Evolutionary conservation across 1,284 basidiomycete genomes (phyloP), one percentile per base, ranked within the genome.

Genomic region (Amylostereum areolatum): DNA sequence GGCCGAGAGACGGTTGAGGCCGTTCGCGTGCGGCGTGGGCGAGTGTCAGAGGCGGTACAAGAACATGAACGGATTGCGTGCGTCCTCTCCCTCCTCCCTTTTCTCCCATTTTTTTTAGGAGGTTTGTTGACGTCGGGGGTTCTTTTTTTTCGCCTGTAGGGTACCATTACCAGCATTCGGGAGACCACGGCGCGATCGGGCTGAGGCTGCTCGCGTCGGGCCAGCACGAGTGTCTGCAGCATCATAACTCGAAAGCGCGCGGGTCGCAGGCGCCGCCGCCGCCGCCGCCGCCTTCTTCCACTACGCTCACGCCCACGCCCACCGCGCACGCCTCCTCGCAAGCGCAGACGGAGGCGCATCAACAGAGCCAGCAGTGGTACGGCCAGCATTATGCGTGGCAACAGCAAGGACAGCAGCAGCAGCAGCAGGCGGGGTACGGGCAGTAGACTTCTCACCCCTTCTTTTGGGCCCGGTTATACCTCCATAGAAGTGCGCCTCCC

Each of bases 121-220:
- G n/a, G n/a, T n/a, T n/a, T 49, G n/a, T 48, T 54, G 29, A 54
- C 29, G 29, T 33, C 29, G 29, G 30, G 39, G n/a, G n/a, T n/a
- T n/a, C n/a, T n/a, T n/a, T n/a, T n/a, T n/a, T n/a, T 32, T 41
- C 32, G 37, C 33, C 33, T 25, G n/a, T 52, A 68, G 71, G 89
- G 62, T 98, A 99, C 60, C 95, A 99, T 69, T 98, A 97, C 67
- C 88, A 95, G 64, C 96, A 98, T 68, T 92, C 90, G 32, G 95
- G 96, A 12, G 93, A 95, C 49, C 96, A 98, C 65, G 94, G 94
- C 8, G 84, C 87, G 8, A 78, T 91, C 46, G 94, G 94, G 4
- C 73, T 97, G 0, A 80, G 85, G 42, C 73, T 96, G 64, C 77
- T 97, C 32, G 87, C 90, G 10, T 85, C 88, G 52, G 89, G 94